These are phyloP conservation scores for Hibiscus syriacus DNA, from an alignment of 345 rosid genomes.

Conservation along the genomic window DNA sequence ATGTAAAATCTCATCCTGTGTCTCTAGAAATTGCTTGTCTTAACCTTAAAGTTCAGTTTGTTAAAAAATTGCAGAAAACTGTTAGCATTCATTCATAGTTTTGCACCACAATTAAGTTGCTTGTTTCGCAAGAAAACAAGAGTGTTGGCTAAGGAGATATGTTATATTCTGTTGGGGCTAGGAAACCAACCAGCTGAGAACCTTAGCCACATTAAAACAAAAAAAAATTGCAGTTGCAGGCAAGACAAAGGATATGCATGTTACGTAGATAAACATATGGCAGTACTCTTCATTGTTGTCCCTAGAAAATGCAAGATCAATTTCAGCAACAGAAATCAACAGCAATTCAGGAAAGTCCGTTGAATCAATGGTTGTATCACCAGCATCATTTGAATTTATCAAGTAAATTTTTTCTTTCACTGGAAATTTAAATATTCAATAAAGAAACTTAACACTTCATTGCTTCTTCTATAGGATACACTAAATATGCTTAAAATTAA, in stretches of 20 bases:
- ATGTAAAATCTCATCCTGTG: too few species aligned
- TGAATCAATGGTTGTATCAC: background rate
- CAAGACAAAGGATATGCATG: background rate
- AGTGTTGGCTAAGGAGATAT: background rate
- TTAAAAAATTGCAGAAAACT: background rate
- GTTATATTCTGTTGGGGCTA: background rate
- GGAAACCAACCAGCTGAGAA: background rate
- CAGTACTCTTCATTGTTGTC: background rate
- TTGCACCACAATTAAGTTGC: background rate
- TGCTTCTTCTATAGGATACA: background rate
- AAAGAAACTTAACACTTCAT: background rate
- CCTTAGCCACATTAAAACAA: background rate
- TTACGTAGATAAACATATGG: background rate
- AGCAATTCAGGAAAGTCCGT: background rate
- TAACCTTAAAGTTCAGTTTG: background rate
- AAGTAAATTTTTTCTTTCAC: background rate
- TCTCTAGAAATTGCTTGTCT: background rate
- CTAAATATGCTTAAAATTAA: background rate
- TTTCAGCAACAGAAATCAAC: background rate
- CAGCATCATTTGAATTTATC: background rate
- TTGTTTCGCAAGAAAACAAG: background rate
- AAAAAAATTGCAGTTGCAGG: background rate
- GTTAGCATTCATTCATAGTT: background rate
- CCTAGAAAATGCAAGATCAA: background rate
- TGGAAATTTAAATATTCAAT: background rate